Base-by-base conservation (phyloP, 805 yeast genomes). In the Kuraishia hungarica region DNA sequence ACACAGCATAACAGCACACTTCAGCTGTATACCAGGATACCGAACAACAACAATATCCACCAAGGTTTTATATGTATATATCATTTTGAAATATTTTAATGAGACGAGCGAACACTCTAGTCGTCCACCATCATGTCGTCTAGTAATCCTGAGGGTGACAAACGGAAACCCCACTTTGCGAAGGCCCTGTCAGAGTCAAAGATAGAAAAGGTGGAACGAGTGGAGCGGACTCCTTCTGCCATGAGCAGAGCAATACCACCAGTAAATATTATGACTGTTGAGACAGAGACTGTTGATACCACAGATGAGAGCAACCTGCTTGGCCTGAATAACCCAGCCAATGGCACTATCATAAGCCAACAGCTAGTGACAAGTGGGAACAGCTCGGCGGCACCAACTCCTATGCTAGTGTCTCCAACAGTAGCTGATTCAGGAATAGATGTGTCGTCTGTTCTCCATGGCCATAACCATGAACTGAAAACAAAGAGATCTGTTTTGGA, bases 281-380 rank as follows among this genome's bases (percentile, higher is more conserved):
- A 82, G 60, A 80, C 85, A 0, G 87, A 83, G 61, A 81, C 85
- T 0, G 85, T 83, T 19, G 77, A 82, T 47, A 77, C 84, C 1
- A 19, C 54, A 6, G 22, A 21, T 23, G 19, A 22, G 26, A 22
- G 39, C 48, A 51, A 23, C 20, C 43, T 24, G 39, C 43, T 35
- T 35, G 43, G 43, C 17, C 43, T 35, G n/a, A 35, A 35, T 35
- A 35, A 35, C 43, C 43, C 43, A 3, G 43, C 4, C 11, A 35
- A 35, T 35, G 43, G 43, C 8, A 6, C 43, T 15, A 17, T 13
- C 43, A 35, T 35, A 10, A 35, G 43, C n/a, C 43, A 35, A 35
- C 43, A 35, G 43, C n/a, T 35, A 17, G 43, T 35, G 43, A 35
- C 43, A 13, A 35, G 43, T 35, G 43, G 43, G n/a, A 35, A 35